Evolutionary conservation across 2,329 filamentous ascomycete species (phyloP).

Genomic region (Pseudocercospora pini-densiflorae): DNA sequence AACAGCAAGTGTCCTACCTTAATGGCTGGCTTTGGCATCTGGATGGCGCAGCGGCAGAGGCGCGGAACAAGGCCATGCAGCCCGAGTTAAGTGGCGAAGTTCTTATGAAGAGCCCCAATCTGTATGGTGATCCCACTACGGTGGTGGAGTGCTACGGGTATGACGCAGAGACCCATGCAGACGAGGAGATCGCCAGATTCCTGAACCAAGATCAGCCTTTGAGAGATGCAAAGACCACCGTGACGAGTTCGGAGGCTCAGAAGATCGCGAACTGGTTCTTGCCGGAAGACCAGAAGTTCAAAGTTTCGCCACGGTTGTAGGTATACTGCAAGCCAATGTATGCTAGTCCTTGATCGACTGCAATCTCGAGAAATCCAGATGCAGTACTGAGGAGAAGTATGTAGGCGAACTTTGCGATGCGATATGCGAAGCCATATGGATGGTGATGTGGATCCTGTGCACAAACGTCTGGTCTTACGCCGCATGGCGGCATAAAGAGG

Average conservation of each 20-base stretch:
- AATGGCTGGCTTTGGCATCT: slow-evolving; percentile 45
- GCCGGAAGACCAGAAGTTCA: slow-evolving; percentile 29
- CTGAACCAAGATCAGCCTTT: slow-evolving; percentile 33
- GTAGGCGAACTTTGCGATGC: not conserved
- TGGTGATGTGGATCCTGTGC: not conserved
- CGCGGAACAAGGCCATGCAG: slow-evolving; percentile 45
- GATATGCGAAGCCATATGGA: not conserved
- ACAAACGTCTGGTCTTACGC: not conserved
- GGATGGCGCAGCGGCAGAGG: slow-evolving; percentile 41
- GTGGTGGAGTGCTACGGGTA: slow-evolving; percentile 48
- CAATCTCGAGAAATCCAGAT: too few species aligned
- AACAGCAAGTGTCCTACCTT: slow-evolving; percentile 49
- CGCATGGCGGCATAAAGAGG: not conserved
- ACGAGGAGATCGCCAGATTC: slow-evolving; percentile 37
- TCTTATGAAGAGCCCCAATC: slow-evolving; percentile 44
- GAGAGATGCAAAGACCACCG: slow-evolving; percentile 38
- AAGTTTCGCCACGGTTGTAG: slow-evolving; percentile 18
- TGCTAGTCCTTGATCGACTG: too few species aligned
- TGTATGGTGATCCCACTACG: slow-evolving; percentile 47
- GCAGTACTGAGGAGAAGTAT: too few species aligned
- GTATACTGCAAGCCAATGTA: not conserved
- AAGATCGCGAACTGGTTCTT: slow-evolving; percentile 45
- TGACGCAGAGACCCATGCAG: slow-evolving; percentile 46
- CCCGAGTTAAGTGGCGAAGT: slow-evolving; percentile 43
- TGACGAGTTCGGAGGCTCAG: slow-evolving; percentile 36